A percentile compares a stretch with the other conserved stretches of the same genome.
phyloP scores from a whole-genome alignment of 179 eudicot genomes.

The Actinidia arguta region DNA sequence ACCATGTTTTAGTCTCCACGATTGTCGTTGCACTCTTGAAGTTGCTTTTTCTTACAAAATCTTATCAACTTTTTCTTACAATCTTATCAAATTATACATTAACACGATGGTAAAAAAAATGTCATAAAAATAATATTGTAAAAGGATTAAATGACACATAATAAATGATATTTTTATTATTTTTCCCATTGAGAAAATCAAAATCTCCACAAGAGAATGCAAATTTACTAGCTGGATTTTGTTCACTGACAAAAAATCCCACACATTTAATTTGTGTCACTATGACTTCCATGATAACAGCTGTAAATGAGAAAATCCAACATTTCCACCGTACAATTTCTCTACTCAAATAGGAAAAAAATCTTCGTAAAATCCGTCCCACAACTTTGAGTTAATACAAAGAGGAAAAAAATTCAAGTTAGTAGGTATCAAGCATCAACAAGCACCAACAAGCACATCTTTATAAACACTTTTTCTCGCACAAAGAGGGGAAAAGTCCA shows the following conservation, averaged over 20 bases:
- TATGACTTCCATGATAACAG: neutral
- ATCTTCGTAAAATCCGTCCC: neutral
- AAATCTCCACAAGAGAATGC: neutral
- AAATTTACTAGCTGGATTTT: neutral
- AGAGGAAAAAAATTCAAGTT: neutral
- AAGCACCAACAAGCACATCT: neutral
- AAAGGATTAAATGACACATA: neutral
- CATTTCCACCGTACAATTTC: neutral
- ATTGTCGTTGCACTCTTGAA: too few species aligned
- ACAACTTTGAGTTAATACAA: neutral
- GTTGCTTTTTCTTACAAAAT: too few species aligned
- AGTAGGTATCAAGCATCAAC: neutral
- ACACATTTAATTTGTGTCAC: neutral
- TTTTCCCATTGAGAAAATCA: neutral
- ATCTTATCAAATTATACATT: too few species aligned
- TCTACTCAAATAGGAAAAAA: constrained; percentile 11
- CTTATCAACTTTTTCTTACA: too few species aligned
- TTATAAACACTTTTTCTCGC: neutral
- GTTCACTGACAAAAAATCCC: neutral
- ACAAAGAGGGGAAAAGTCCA: neutral
- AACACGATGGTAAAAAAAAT: too few species aligned
- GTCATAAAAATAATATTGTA: too few species aligned
- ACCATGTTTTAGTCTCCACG: too few species aligned
- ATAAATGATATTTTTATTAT: neutral
- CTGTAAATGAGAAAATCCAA: neutral